Conservation (phyloP, 73 alveolate species). For the Paramecium sonneborni region DNA sequence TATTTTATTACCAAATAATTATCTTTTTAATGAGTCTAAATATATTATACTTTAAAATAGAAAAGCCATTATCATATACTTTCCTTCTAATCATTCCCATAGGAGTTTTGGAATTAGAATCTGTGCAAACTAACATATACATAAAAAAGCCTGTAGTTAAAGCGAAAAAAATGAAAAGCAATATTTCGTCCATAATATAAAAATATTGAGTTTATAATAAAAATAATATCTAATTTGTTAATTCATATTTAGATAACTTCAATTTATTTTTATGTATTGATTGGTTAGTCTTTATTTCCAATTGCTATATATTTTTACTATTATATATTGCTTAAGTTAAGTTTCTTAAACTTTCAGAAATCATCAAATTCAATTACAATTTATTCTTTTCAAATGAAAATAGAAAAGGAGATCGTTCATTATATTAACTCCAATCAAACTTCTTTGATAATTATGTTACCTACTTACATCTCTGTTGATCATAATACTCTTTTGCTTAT, state of each 20-base stretch:
- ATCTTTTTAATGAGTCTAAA: neutral
- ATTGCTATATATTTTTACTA: neutral
- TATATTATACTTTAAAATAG: conserved; percentile 34
- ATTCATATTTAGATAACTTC: neutral
- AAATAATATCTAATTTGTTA: neutral
- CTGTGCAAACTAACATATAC: conserved; percentile 61
- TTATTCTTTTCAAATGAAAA: neutral
- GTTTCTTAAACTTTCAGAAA: neutral
- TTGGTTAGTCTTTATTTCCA: neutral
- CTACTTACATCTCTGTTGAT: neutral
- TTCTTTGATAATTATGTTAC: neutral
- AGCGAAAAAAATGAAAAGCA: neutral
- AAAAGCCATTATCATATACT: neutral
- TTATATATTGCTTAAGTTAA: neutral
- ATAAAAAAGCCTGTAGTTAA: conserved; percentile 52
- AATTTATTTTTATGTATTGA: neutral
- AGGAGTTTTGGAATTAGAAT: conserved; percentile 48
- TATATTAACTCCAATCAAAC: neutral
- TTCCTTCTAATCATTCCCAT: conserved; percentile 47
- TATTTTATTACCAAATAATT: neutral
- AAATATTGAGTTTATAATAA: neutral
- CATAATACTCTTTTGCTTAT: neutral
- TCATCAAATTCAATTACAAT: neutral
- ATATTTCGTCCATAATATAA: conserved; percentile 15
- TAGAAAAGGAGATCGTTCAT: neutral